phyloP scores from a whole-genome alignment of 768 basidiomycete genomes.

The Tulasnella sp. region DNA sequence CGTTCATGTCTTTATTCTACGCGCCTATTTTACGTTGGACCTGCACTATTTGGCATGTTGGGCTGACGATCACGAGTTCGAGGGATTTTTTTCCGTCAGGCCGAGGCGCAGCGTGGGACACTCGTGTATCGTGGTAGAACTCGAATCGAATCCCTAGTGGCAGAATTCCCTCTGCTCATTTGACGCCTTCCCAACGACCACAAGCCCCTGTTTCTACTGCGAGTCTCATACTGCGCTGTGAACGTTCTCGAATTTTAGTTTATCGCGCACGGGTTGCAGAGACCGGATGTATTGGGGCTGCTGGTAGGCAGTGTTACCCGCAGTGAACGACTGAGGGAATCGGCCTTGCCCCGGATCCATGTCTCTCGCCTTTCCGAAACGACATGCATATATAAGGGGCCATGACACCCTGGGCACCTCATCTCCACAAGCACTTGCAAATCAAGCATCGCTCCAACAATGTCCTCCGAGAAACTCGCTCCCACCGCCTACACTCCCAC shows the following conservation, averaged over 20 bases:
- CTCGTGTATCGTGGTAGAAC: background rate
- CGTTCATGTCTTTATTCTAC: constrained; percentile 37
- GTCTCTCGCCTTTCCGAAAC: background rate
- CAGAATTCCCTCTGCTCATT: background rate
- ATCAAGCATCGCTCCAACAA: background rate
- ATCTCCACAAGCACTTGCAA: background rate
- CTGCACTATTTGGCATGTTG: background rate
- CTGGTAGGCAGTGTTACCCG: background rate
- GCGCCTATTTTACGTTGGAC: background rate
- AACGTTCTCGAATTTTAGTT: background rate
- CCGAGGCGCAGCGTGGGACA: background rate
- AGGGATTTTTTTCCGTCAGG: background rate
- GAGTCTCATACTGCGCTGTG: background rate
- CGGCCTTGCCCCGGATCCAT: background rate
- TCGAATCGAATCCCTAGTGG: background rate
- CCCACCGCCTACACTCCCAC: background rate
- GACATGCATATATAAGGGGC: background rate
- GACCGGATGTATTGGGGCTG: background rate
- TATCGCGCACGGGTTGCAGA: background rate
- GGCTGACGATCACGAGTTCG: background rate
- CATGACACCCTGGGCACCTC: background rate
- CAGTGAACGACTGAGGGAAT: background rate
- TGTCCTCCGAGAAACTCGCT: constrained; percentile 3
- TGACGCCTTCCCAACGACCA: background rate
- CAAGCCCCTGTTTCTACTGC: background rate